Base-by-base conservation (phyloP, 805 yeast species). In the Isabelozyma pseudorhagii region DNA sequence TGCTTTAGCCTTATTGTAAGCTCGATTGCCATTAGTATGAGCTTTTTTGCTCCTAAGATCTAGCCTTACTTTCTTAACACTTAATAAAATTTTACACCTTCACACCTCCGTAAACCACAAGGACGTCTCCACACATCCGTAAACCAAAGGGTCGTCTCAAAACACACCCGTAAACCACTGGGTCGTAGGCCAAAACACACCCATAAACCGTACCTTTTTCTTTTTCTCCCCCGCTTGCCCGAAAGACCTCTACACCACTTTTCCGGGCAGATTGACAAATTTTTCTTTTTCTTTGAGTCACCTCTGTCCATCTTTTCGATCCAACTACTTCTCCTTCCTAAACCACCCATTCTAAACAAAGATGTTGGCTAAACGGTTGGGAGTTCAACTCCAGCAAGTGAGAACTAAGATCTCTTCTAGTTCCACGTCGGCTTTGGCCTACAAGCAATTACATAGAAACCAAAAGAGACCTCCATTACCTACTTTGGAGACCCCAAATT, bases 391-490 rank as follows among this genome's bases (percentile, higher is more conserved):
- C 5, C 36, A 31, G 36, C 42, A 40, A 7, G 51, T 49, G 13
- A 60, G 66, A 49, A 49, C 54, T 17, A 61, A 60, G 49, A 51
- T 54, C 17, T 56, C 56, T 47, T 73, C 84, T 8, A 83, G 90
- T 5, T 90, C 97, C 15, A 90, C 97, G 5, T 83, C 97, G 18
- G 98, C 98, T 8, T 74, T 94, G 66, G 97, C 97, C 8, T 94
- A 94, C 74, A 94, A 94, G 71, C 86, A 89, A 31, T 75, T 92
- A 57, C 97, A 91, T 69, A 85, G 96, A 59, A 87, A 90, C 69
- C 86, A 83, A 60, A 82, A 81, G 59, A 83, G 91, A 66, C 98
- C 98, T 38, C 87, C 96, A 36, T 79, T 93, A 59, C 99, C 98
- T 46, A 89, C 96, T 5, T 77, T 92, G 56, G 97, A 92, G 56